A percentile compares a stretch with the other conserved stretches of the same genome.
phyloP scores from a whole-genome alignment of 2,329 filamentous ascomycete species.

The Pseudogymnoascus sp. region DNA sequence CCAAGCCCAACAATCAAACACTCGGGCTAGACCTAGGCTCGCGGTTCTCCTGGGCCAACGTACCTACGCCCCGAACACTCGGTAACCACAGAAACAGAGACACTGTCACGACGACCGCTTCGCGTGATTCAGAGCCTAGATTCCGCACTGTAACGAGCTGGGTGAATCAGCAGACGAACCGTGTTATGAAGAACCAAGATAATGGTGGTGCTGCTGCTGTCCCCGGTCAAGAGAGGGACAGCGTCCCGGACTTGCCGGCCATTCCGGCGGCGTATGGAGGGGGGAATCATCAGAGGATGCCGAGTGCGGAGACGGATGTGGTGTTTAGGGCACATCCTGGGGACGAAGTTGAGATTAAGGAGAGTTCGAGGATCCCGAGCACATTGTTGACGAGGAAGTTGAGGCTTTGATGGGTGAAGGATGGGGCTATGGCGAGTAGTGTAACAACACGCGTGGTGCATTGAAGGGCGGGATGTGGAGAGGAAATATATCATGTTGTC shows the following conservation, averaged over 20 bases:
- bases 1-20: background rate
- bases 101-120: slow-evolving; percentile 27
- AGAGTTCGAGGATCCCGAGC: slow-evolving; percentile 25
- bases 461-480: background rate
- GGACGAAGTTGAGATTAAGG: slow-evolving; percentile 23
- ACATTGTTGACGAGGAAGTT: slow-evolving; percentile 25
- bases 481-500: background rate
- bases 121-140: slow-evolving; percentile 35
- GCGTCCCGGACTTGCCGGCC: slow-evolving; percentile 22
- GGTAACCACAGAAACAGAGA: slow-evolving; percentile 21
- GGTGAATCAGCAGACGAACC: slow-evolving; percentile 56
- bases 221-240: slow-evolving; percentile 24
- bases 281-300: slow-evolving; percentile 21
- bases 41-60: slow-evolving; percentile 26
- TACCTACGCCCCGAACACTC: slow-evolving; percentile 10
- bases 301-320: slow-evolving; percentile 22
- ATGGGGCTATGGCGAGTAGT: background rate
- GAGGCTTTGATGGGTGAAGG: slow-evolving; percentile 14
- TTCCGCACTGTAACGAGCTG: slow-evolving; percentile 55
- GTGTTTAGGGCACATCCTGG: slow-evolving; percentile 28
- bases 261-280: slow-evolving; percentile 13
- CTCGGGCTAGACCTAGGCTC: slow-evolving; percentile 7
- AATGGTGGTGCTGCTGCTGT: slow-evolving; percentile 24
- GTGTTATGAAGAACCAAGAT: slow-evolving; percentile 40
- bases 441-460: background rate